A percentile compares a stretch with the other conserved stretches of the same genome.
Evolutionary conservation across 176 grass and related monocot species (phyloP).

Genomic region (Tuctoria greenei): DNA sequence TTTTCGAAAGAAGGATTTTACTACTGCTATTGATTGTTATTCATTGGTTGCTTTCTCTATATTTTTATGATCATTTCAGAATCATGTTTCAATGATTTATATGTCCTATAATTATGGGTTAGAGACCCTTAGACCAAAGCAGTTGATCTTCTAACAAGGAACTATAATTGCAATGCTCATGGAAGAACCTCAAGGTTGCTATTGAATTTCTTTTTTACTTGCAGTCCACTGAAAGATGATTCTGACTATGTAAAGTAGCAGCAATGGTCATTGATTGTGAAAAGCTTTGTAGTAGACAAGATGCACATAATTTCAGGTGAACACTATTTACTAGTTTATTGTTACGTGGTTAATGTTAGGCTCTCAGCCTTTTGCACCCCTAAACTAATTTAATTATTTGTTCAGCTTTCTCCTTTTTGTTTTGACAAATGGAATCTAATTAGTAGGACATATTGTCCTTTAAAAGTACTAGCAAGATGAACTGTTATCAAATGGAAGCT

Average conservation of each 20-base stretch:
- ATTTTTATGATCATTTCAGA: neutral
- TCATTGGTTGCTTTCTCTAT: slow-evolving; percentile 62
- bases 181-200: neutral
- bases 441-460: neutral
- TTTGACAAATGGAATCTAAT: neutral
- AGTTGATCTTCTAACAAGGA: neutral
- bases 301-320: slow-evolving; percentile 51
- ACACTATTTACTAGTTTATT: neutral
- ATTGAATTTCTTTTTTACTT: slow-evolving; percentile 27
- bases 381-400: too few relatives aligned
- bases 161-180: neutral
- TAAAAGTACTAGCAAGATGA: neutral
- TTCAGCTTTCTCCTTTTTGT: too few relatives aligned
- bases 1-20: slow-evolving; percentile 90
- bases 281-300: slow-evolving; percentile 27
- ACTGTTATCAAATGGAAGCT: neutral
- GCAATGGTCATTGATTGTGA: slow-evolving; percentile 43
- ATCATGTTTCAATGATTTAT: neutral
- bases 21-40: slow-evolving; percentile 79
- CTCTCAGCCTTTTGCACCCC: too few relatives aligned
- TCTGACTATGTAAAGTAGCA: slow-evolving; percentile 55
- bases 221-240: slow-evolving; percentile 97
- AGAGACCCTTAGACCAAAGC: neutral
- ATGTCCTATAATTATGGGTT: neutral
- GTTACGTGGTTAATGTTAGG: neutral